phyloP scores from a whole-genome alignment of 2,329 filamentous ascomycete species.

The Periconia digitata region DNA sequence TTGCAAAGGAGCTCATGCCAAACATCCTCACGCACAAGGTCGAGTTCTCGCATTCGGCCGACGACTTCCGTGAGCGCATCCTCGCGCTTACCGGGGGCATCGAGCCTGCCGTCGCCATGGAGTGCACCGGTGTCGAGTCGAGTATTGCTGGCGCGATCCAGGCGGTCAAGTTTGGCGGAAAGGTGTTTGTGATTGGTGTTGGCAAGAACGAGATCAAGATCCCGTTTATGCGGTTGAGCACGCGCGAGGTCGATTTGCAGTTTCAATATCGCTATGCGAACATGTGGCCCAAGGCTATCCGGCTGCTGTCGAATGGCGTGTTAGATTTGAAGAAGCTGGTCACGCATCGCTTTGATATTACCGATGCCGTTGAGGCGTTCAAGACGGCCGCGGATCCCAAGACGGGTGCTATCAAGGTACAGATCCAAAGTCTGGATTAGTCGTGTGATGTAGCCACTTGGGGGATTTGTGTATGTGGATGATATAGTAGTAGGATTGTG shows the following conservation, averaged over 20 bases:
- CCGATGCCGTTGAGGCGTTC: constrained; percentile 88
- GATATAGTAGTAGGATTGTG: constrained; percentile 17
- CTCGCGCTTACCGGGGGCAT: constrained; percentile 73
- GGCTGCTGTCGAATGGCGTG: constrained; percentile 80
- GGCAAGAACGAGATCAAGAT: constrained; percentile 95
- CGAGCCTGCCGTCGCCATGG: constrained; percentile 79
- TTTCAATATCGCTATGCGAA: constrained; percentile 97
- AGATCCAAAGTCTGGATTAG: constrained; percentile 70
- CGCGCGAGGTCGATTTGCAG: constrained; percentile 89
- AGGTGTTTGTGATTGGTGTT: constrained; percentile 95
- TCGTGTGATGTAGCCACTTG: not conserved
- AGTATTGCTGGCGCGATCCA: constrained; percentile 85
- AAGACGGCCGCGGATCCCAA: constrained; percentile 83
- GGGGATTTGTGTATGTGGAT: too few species aligned
- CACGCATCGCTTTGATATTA: constrained; percentile 82
- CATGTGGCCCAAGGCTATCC: constrained; percentile 92
- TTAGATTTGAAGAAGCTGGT: constrained; percentile 80
- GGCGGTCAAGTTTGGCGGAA: constrained; percentile 90
- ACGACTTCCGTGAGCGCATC: constrained; percentile 71
- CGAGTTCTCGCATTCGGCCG: constrained; percentile 61
- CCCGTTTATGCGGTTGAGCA: constrained; percentile 91
- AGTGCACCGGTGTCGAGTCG: constrained; percentile 94
- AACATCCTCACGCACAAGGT: constrained; percentile 80
- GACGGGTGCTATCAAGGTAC: constrained; percentile 96
- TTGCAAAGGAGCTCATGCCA: constrained; percentile 82